Evolutionary conservation across 1,284 basidiomycete genomes (phyloP).

Genomic region (Leccinum subrobustum): DNA sequence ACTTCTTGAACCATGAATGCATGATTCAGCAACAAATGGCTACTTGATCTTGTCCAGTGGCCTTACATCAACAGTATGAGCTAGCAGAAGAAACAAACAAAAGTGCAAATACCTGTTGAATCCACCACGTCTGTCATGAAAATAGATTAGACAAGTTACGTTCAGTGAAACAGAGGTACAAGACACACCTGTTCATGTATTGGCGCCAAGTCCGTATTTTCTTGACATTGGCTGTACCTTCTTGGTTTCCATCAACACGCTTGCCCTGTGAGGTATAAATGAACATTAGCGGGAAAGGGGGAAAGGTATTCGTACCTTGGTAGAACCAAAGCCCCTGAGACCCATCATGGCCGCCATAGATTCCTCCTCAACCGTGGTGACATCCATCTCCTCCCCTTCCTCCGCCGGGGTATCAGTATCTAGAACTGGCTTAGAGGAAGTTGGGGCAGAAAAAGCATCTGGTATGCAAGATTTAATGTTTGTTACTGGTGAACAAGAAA

Average conservation of each 20-base stretch:
- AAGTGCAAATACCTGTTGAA: conserved; percentile 74
- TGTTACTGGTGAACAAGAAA: not conserved
- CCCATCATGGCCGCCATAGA: conserved; percentile 94
- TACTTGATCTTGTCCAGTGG: conserved; percentile 73
- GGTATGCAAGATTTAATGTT: conserved; percentile 3
- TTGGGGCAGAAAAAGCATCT: conserved; percentile 17
- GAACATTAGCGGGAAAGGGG: not conserved
- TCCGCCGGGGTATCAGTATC: conserved; percentile 45
- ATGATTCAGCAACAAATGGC: not conserved
- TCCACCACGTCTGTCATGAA: conserved; percentile 68
- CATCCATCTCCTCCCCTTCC: conserved; percentile 68
- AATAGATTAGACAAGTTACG: conserved; percentile 7
- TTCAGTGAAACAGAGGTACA: not conserved
- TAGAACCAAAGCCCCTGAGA: conserved; percentile 82
- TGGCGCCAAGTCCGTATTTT: conserved; percentile 94
- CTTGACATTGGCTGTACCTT: conserved; percentile 75
- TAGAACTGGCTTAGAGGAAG: conserved; percentile 34
- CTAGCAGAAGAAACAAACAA: conserved; percentile 2
- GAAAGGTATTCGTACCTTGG: conserved; percentile 62
- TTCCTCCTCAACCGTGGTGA: conserved; percentile 67
- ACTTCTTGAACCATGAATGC: not conserved
- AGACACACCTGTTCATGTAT: conserved; percentile 84
- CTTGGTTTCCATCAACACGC: conserved; percentile 78
- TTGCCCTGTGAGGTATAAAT: conserved; percentile 56
- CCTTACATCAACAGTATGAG: conserved; percentile 36